Evolutionary conservation across 225 moss, liverwort and hornwort species (phyloP).

Genomic region (Climacium dendroides): DNA sequence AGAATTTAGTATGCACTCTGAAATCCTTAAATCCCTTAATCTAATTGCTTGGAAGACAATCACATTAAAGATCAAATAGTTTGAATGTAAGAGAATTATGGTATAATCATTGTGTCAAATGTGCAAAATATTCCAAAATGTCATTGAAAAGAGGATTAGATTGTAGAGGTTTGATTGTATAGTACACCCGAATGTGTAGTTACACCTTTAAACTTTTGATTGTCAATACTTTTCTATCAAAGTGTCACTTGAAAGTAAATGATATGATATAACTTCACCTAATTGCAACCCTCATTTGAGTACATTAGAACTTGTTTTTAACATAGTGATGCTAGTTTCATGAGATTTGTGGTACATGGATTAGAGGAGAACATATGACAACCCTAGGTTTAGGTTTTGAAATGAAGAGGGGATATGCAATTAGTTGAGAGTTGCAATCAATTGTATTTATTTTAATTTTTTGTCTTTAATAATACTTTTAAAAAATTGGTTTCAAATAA

Average conservation of each 20-base stretch:
- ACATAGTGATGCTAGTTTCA: not conserved
- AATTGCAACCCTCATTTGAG: not conserved
- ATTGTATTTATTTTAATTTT: not conserved
- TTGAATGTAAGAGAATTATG: not conserved
- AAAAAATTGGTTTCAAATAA: not conserved
- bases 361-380: not conserved
- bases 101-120: too few relatives aligned
- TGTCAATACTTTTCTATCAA: not conserved
- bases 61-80: not conserved
- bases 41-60: accelerated
- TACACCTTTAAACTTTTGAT: not conserved
- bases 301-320: not conserved
- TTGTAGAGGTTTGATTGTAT: not conserved
- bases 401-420: not conserved
- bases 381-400: not conserved
- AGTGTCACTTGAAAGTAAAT: not conserved
- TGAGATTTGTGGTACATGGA: not conserved
- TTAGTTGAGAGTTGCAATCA: not conserved
- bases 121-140: not conserved
- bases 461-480: not conserved
- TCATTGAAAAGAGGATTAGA: not conserved
- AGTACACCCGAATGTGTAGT: too few relatives aligned
- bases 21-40: accelerated
- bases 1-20: not conserved
- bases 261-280: not conserved